A percentile compares a stretch with the other conserved stretches of the same genome.
These are phyloP conservation scores for Suhomyces taliae DNA, from an alignment of 1,139 yeast genomes.

Conservation along the genomic window DNA sequence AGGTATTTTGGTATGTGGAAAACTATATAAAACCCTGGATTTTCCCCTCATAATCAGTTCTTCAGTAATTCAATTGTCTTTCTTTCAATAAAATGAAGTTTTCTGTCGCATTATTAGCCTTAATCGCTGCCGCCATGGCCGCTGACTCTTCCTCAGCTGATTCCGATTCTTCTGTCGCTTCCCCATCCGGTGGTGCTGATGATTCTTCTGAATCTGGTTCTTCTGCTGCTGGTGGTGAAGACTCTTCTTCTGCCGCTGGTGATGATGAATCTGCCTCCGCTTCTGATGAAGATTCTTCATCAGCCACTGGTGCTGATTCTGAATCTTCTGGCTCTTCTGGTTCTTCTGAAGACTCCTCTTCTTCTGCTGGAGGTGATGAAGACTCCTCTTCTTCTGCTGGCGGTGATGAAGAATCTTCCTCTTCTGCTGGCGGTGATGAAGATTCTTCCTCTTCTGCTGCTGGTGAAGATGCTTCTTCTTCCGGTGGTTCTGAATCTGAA, in stretches of 20 bases:
- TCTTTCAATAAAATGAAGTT: conserved; percentile 15
- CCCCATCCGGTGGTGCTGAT: neutral
- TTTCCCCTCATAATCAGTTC: neutral
- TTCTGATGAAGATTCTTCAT: conserved; percentile 1
- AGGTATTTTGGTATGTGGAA: neutral
- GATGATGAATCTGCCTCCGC: conserved; percentile 7
- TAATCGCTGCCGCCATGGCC: conserved; percentile 8
- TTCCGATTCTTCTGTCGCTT: conserved; percentile 6
- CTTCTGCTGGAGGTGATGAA: conserved; percentile 1
- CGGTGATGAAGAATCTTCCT: conserved; percentile 6
- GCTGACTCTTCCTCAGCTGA: conserved; percentile 8
- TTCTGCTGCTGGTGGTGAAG: conserved; percentile 2
- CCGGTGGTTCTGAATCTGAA: conserved; percentile 2
- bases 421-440: conserved; percentile 7
- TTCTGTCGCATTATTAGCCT: conserved; percentile 14
- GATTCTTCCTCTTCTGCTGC: conserved; percentile 5
- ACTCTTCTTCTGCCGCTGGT: conserved; percentile 6
- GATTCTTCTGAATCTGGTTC: conserved; percentile 4
- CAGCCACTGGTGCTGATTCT: conserved; percentile 1
- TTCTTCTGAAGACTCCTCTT: neutral
- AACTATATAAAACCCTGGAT: conserved; percentile 3
- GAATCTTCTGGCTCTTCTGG: neutral
- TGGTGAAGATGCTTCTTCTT: neutral
- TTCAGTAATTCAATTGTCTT: neutral
- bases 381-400: conserved; percentile 7